Conservation (phyloP, 495 filamentous ascomycete genomes). For the Hyaloscypha variabilis region DNA sequence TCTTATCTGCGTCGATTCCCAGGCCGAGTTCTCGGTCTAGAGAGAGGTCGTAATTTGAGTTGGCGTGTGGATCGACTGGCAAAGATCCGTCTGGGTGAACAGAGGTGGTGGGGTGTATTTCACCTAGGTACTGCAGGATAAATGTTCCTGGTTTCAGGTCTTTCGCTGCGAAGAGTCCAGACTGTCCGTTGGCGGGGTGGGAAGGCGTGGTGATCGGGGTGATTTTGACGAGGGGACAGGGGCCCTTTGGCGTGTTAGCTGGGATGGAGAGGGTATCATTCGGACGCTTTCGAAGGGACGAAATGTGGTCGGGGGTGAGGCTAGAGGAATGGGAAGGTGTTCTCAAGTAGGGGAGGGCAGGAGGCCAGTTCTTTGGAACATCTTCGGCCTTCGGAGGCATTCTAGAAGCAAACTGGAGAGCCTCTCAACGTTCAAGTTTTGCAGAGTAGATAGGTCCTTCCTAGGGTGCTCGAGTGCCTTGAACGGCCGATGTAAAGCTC, state of each 20-base stretch:
- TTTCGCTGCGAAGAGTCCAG: slow-evolving; percentile 64
- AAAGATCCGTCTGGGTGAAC: slow-evolving; percentile 5
- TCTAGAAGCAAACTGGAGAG: neutral
- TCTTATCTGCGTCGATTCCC: slow-evolving; percentile 62
- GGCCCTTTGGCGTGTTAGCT: slow-evolving; percentile 39
- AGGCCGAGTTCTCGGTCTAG: slow-evolving; percentile 59
- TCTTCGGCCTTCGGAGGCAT: slow-evolving; percentile 8
- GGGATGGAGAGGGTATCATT: slow-evolving; percentile 35
- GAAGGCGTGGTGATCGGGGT: slow-evolving; percentile 49
- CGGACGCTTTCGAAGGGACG: slow-evolving; percentile 40
- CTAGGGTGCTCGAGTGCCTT: too few species aligned
- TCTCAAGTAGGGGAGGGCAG: slow-evolving; percentile 52
- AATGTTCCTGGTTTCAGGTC: slow-evolving; percentile 57
- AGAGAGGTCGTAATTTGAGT: slow-evolving; percentile 68
- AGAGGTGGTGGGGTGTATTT: slow-evolving; percentile 24
- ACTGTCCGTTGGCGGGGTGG: slow-evolving; percentile 67
- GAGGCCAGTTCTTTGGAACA: slow-evolving; percentile 61
- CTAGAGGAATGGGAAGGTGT: slow-evolving; percentile 50
- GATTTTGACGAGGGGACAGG: slow-evolving; percentile 55
- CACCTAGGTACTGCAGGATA: slow-evolving; percentile 68
- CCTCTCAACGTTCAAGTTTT: neutral
- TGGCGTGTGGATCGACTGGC: slow-evolving; percentile 40
- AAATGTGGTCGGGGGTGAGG: slow-evolving; percentile 41
- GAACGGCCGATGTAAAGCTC: too few species aligned
- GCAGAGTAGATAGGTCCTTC: neutral